Base-by-base conservation (phyloP, 164 flowering plant genomes). In the Vitis labrusca region DNA sequence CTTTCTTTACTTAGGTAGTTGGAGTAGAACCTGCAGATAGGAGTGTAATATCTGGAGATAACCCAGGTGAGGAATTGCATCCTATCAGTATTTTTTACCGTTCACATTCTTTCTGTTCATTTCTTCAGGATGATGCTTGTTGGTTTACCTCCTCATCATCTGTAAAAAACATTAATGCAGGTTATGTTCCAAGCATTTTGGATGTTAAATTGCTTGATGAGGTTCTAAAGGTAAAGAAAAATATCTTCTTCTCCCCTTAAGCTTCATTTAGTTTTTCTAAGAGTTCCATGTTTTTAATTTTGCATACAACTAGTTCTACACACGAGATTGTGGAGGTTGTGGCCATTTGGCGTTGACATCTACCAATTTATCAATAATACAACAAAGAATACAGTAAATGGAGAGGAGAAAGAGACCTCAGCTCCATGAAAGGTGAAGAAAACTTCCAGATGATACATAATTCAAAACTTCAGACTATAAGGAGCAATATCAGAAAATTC, bases 11-110 rank as follows among this genome's bases (percentile, higher is more conserved):
- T 71, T 74, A 91, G 97, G 86, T 91, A 75, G 77, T 91, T 64
- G 97, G 93, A 66, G 97, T 88, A 60, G 93, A 89, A 77, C 94
- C 97, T 65, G 91, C 94, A 17, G 97, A 90, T 53, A 85, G 85
- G 59, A 88, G 89, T 81, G 78, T 85, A 55, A 82, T 90, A 32
- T 88, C 92, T 53, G 94, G 97, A 55, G 94, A 88, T 37, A 87
- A 83, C 9, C 77, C 90, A 64, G 97, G 97, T 91, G 32, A 61
- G 50, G 19, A 71, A 66, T 67, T n/a, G 13, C 16, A 19, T 14
- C 10, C 12, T 19, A 10, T 17, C 19, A 44, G 29, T 51, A 2
- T 32, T 56, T 52, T 59, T 48, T 15, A 3, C 2, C 5, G 32
- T 47, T 19, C 12, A 3, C 16, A 8, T 13, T 47, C 4, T 67